These are phyloP conservation scores for Haplosporangium gracile DNA, from an alignment of 192 early-diverging fungal genomes.

Conservation along the genomic window DNA sequence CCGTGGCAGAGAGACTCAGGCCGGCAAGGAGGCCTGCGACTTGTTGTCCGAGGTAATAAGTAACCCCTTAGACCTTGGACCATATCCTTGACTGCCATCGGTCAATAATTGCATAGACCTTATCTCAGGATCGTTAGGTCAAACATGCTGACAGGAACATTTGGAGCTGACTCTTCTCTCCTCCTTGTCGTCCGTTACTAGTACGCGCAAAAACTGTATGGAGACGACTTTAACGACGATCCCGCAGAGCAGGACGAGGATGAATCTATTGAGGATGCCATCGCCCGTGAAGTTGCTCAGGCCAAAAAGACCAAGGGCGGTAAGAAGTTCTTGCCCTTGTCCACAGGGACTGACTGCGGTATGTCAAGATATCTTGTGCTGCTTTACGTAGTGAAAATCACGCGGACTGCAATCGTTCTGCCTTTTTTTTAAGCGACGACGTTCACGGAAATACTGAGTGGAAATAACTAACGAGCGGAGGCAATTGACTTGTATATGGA, in stretches of 20 bases:
- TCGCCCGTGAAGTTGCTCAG: slow-evolving; percentile 65
- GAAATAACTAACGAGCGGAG: not conserved
- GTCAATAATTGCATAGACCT: not conserved
- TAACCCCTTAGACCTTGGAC: not conserved
- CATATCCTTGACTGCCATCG: not conserved
- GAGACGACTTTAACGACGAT: slow-evolving; percentile 17
- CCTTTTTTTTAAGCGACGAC: not conserved
- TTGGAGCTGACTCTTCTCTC: not conserved
- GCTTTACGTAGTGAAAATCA: not conserved
- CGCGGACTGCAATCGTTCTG: not conserved
- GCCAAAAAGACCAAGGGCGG: slow-evolving; percentile 60
- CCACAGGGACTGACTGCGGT: slow-evolving; percentile 67
- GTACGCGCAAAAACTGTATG: slow-evolving; percentile 56
- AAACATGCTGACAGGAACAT: not conserved
- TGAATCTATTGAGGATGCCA: slow-evolving; percentile 65
- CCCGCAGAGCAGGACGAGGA: slow-evolving; percentile 52
- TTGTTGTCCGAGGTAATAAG: slow-evolving; percentile 60
- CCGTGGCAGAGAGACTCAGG: slow-evolving; percentile 57
- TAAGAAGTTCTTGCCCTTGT: slow-evolving; percentile 62
- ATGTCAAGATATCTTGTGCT: slow-evolving; percentile 1
- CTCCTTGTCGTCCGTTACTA: not conserved
- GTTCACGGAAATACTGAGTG: not conserved
- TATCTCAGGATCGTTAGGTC: not conserved
- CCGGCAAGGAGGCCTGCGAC: slow-evolving; percentile 63
- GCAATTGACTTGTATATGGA: not conserved